Evolutionary conservation across 176 grass and related monocot genomes (phyloP).

Genomic region (Cymbopogon citratus): DNA sequence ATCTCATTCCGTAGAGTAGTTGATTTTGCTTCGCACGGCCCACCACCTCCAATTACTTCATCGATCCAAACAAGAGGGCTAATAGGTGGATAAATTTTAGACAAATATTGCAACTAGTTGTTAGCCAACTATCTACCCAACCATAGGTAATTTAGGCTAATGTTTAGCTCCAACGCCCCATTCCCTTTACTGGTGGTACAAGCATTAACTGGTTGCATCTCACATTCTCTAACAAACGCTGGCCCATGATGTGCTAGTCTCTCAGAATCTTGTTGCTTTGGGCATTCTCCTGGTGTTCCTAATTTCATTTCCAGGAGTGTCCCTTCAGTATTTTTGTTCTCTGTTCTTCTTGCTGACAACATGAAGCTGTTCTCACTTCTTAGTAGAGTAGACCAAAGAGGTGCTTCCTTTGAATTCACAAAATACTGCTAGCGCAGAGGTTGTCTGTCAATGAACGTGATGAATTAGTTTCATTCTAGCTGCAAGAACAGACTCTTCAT

Average conservation of each 20-base stretch:
- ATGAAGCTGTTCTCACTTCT: too few relatives aligned
- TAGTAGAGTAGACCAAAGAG: neutral
- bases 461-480: slow-evolving; percentile 39
- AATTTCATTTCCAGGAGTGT: slow-evolving; percentile 15
- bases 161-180: neutral
- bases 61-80: too few relatives aligned
- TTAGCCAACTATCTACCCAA: too few relatives aligned
- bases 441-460: slow-evolving; percentile 30
- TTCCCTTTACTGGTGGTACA: neutral
- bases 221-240: slow-evolving; percentile 15
- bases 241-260: neutral
- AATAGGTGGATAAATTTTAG: too few relatives aligned
- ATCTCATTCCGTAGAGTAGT: too few relatives aligned
- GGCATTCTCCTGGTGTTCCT: neutral
- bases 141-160: too few relatives aligned
- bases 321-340: slow-evolving; percentile 7
- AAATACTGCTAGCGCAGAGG: neutral
- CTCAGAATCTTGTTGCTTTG: slow-evolving; percentile 10
- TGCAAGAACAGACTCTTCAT: slow-evolving; percentile 43
- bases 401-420: slow-evolving; percentile 19
- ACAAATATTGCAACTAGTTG: too few relatives aligned
- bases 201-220: slow-evolving; percentile 20
- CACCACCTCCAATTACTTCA: too few relatives aligned
- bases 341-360: too few relatives aligned
- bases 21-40: too few relatives aligned